Conservation (phyloP, 768 basidiomycete species). For the Boletus vinaceobasis region DNA sequence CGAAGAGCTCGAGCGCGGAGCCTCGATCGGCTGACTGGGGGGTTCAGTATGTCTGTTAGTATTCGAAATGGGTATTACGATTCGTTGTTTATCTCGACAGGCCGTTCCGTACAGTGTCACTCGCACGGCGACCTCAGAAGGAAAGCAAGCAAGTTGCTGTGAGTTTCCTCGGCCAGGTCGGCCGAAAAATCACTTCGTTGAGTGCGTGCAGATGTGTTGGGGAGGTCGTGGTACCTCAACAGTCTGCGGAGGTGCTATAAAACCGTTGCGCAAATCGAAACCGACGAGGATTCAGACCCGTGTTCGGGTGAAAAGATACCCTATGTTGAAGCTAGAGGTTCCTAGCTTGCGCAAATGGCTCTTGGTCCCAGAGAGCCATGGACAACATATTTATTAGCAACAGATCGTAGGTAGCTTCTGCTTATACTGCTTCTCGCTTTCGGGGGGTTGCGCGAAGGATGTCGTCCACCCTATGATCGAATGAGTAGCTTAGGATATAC, state of each 20-base stretch:
- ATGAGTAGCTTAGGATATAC: constrained; percentile 3
- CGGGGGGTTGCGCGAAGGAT: constrained; percentile 84
- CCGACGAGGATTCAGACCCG: background rate
- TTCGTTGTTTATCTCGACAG: too few species aligned
- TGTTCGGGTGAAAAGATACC: background rate
- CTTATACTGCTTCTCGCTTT: constrained; percentile 74
- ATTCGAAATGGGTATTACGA: too few species aligned
- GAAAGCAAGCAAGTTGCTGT: too few species aligned
- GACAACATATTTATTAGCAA: constrained; percentile 2
- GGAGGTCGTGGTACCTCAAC: background rate
- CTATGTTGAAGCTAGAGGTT: background rate
- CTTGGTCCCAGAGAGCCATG: background rate
- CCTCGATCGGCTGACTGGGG: too few species aligned
- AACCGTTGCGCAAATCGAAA: background rate
- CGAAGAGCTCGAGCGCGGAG: too few species aligned
- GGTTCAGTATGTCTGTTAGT: too few species aligned
- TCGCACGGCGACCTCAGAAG: too few species aligned
- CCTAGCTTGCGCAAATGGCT: background rate
- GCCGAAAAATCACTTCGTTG: too few species aligned
- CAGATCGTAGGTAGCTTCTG: background rate
- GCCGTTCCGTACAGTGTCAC: too few species aligned
- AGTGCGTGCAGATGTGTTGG: background rate
- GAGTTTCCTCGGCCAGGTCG: too few species aligned
- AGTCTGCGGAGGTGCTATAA: background rate
- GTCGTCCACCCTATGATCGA: constrained; percentile 71